Percentiles rank a stretch among this genome's conserved stretches.
Evolutionary conservation across 148 eudicot genomes (phyloP).

Genomic region (Rhododendron mucronatum): DNA sequence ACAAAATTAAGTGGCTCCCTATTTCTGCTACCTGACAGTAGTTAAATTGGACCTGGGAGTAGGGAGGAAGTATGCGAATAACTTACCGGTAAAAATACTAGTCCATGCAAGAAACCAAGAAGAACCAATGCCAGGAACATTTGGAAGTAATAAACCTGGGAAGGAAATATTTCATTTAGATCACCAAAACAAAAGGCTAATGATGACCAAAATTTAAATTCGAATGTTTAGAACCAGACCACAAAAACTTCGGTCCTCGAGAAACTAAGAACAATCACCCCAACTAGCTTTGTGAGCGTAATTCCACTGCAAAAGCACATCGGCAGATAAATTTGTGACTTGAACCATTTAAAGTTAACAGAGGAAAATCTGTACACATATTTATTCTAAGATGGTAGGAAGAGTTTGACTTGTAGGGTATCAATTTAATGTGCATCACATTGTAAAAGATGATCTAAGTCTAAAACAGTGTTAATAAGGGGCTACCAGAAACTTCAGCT

Average conservation of each 20-base stretch:
- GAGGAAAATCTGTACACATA: neutral
- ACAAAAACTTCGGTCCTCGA: conserved; percentile 93
- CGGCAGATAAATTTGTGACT: neutral
- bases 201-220: neutral
- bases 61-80: neutral
- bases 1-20: neutral
- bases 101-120: conserved; percentile 96
- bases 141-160: conserved; percentile 96
- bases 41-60: neutral
- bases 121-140: conserved; percentile 94
- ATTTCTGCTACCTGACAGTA: neutral
- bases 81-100: conserved; percentile 92
- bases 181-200: neutral
- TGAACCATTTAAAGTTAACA: neutral
- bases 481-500: neutral
- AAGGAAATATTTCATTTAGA: neutral
- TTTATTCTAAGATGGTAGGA: neutral
- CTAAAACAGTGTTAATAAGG: neutral
- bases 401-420: neutral
- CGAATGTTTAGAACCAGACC: conserved; percentile 37
- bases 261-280: conserved; percentile 91
- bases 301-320: conserved; percentile 70
- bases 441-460: neutral
- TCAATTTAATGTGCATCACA: neutral
- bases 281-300: conserved; percentile 92